Evolutionary conservation across 164 flowering plant genomes (phyloP), one percentile per base, ranked within the genome.

Genomic region (Saururus chinensis): DNA sequence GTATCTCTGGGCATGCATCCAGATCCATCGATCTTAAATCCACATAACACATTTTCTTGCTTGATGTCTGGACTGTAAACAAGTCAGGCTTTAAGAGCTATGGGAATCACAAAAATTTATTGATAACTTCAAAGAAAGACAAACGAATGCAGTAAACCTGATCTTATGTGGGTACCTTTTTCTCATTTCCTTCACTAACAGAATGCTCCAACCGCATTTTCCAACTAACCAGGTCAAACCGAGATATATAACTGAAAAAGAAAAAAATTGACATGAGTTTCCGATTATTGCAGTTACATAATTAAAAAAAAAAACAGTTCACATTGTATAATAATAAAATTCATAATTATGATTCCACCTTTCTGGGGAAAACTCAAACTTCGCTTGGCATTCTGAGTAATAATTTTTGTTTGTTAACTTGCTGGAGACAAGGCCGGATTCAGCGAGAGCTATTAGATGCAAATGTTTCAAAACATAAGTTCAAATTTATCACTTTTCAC

Each of bases 21-120:
- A 72, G 63, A 65, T 69, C 70, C 40, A 81, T 74, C 60, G 74
- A 79, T 81, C 62, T 84, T 71, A 81, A 66, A 76, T 89, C 98
- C 77, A 88, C 73, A 69, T 80, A 83, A 55, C 61, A 81, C 56
- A 81, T 73, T 63, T 77, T 77, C 70, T 70, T 75, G 74, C 72
- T 82, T 74, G 84, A 81, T 68, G 84, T 81, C 98, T 93, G 98
- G 81, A 88, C 98, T 93, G 96, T 70, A 84, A 75, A 80, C 71
- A 80, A 82, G 89, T 88, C 85, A 84, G 84, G 64, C 70, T 77
- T 79, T 77, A 81, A 83, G 71, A 71, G 63, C 74, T 67, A 75
- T 48, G 61, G 76, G 70, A 62, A 64, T 71, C 51, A 64, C 26
- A 8, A 40, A 21, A 60, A 0, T 35, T 55, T 6, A 16, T 13